Evolutionary conservation across 2,329 filamentous ascomycete genomes (phyloP), one percentile per base, ranked within the genome.

Genomic region (Claviceps digitariae): DNA sequence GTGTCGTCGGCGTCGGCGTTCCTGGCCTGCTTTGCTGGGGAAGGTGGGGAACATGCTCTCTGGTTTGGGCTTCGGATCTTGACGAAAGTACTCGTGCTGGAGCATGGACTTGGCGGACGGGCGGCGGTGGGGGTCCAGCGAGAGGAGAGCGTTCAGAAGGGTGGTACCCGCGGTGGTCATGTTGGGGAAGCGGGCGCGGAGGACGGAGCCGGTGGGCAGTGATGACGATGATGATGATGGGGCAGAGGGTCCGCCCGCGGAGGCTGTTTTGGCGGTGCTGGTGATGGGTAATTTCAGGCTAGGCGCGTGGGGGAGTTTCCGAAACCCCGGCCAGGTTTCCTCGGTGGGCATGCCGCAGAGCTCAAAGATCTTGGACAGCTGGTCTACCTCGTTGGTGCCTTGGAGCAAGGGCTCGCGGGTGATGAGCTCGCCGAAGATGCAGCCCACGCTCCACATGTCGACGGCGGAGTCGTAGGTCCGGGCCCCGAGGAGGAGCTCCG

Each of bases 1-100:
- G 55, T 79, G 75, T 40, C 80, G 75, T 40, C 80, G 75, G 58
- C 87, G 74, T 60, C 90, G 75, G 63, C 83, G 85, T 74, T 98
- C 93, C 73, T 93, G 86, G 1, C 90, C 89, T 0, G 93, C 93
- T 68, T 95, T 96, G 61, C 87, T 93, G 0, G 93, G 93, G 66
- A 97, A 98, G 0, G 93, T 97, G 2, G 93, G 93, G 65, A 98
- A 97, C 83, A 98, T 85, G 61, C 85, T 86, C 65, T 88, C 86
- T 8, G 85, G 83, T 71, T 97, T 97, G 1, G 90, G 88, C 56
- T 86, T 86, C 1, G 93, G 93, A 60, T 94, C 86, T 70, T 97
- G 90, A 20, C 68, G 74, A 68, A 98, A 98, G 67, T 95, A 98
- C 38, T 82, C 75, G 67, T 96, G 88, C 48, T 76, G 72, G 38